phyloP scores from a whole-genome alignment of 2,329 filamentous ascomycete species.

The Huntiella moniliformis region DNA sequence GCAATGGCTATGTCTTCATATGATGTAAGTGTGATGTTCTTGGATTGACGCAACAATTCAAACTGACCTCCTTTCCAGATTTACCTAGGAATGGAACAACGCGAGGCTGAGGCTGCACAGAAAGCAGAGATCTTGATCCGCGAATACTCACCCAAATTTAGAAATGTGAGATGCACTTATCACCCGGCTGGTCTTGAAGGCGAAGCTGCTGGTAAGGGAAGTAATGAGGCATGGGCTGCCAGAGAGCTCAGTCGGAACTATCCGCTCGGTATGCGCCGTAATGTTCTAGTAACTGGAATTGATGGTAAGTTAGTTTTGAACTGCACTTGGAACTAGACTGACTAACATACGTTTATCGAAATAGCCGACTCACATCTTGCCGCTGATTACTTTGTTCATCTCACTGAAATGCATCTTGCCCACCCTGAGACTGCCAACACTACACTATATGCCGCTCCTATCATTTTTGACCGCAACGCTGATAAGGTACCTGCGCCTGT shows the following conservation, averaged over 20 bases:
- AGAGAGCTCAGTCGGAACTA: slow-evolving; percentile 46
- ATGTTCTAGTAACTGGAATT: slow-evolving; percentile 52
- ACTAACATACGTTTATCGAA: slow-evolving; percentile 3
- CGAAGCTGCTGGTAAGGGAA: slow-evolving; percentile 56
- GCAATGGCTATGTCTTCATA: slow-evolving; percentile 43
- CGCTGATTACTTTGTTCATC: slow-evolving; percentile 45
- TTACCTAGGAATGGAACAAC: slow-evolving; percentile 54
- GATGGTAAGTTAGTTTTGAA: slow-evolving; percentile 36
- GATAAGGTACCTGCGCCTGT: slow-evolving; percentile 48
- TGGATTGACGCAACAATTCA: neutral
- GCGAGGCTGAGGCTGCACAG: slow-evolving; percentile 38
- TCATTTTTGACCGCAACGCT: slow-evolving; percentile 57
- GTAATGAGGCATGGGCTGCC: slow-evolving; percentile 54
- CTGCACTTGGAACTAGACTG: neutral
- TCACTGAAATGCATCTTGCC: slow-evolving; percentile 43
- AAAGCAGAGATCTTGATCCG: slow-evolving; percentile 46
- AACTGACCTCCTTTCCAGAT: slow-evolving; percentile 26
- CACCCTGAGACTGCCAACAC: slow-evolving; percentile 40
- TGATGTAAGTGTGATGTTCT: slow-evolving; percentile 36
- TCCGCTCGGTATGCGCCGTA: slow-evolving; percentile 29
- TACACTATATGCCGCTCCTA: slow-evolving; percentile 49
- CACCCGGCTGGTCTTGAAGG: slow-evolving; percentile 47
- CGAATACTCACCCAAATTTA: slow-evolving; percentile 45
- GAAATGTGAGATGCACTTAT: slow-evolving; percentile 46
- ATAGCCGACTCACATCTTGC: slow-evolving; percentile 53